Evolutionary conservation across 106 monocot genomes (phyloP), one percentile per base, ranked within the genome.

Genomic region (Narthecium ossifragum): DNA sequence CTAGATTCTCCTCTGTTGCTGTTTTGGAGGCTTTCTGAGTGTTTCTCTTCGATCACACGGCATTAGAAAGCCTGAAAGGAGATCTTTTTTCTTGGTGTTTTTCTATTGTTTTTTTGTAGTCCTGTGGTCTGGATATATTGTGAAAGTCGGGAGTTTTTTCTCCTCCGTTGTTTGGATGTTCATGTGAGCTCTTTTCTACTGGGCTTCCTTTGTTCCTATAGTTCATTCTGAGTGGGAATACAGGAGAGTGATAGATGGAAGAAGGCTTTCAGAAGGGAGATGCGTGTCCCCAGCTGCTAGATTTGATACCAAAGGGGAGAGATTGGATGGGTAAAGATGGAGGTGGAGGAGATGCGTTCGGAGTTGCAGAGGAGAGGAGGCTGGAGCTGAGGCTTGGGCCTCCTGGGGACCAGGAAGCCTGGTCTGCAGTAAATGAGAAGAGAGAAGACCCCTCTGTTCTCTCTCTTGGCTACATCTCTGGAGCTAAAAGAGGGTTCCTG

Each of bases 311-410:
- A 30, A 39, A 72, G 8, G 65, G 48, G 55, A 55, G 69, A 45
- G 57, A 53, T 14, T 81, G 70, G 69, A 49, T 61, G 53, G 57
- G 20, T 32, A 66, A 8, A 12, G 46, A 52, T 31, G 65, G 32
- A 32, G 67, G 48, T 45, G 63, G 49, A 27, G 51, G 40, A 15
- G 46, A 67, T 32, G 57, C 70, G 10, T 27, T 60, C 51, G 71
- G 46, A 36, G 58, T 36, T n/a, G 67, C 45, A 38, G 83, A 80
- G 27, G 80, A 80, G 67, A 71, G 74, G 64, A 51, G 72, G 43
- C 86, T 91, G n/a, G 91, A 86, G 67, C 73, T 91, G 26, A 82
- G 82, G 62, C 80, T 91, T 40, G 91, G 76, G 0, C 79, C 65
- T 10, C 85, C 91, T 36, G 79, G 85, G 51, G 69, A 31, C 55